Evolutionary conservation across 2,329 filamentous ascomycete genomes (phyloP).

Genomic region (Pleurostoma richardsiae): DNA sequence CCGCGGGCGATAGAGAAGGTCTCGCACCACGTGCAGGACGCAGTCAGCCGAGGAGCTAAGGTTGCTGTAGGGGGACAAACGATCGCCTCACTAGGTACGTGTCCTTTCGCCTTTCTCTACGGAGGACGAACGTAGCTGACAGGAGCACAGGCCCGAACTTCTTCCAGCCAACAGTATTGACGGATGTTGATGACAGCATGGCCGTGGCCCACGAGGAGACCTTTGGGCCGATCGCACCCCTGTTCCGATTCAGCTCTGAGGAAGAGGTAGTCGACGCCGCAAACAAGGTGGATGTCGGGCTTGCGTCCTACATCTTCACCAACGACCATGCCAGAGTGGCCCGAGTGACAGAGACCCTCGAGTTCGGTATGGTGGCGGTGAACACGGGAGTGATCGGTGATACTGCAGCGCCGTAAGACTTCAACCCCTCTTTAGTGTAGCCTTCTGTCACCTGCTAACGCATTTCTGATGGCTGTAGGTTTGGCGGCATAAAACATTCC

Average conservation of each 20-base stretch:
- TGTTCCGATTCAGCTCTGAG: conserved; percentile 87
- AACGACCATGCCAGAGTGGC: conserved; percentile 53
- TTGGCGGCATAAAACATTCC: conserved; percentile 78
- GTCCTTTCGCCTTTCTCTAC: no score
- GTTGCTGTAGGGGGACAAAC: conserved; percentile 71
- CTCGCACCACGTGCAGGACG: conserved; percentile 73
- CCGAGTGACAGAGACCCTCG: conserved; percentile 63
- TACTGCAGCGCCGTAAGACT: conserved; percentile 36
- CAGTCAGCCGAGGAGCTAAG: conserved; percentile 69
- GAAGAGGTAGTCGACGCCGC: conserved; percentile 81
- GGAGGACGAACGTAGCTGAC: no score
- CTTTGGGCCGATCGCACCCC: conserved; percentile 85
- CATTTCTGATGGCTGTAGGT: conserved; percentile 22
- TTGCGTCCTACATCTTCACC: conserved; percentile 93
- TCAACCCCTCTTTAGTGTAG: no score
- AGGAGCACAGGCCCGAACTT: conserved; percentile 63
- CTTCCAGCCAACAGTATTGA: conserved; percentile 84
- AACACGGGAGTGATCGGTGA: conserved; percentile 68
- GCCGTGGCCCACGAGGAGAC: conserved; percentile 82
- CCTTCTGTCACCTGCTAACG: no score
- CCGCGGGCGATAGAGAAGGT: conserved; percentile 76
- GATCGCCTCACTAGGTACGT: conserved; percentile 60
- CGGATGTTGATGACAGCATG: conserved; percentile 84
- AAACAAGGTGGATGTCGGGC: conserved; percentile 77
- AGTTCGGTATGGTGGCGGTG: conserved; percentile 84